Evolutionary conservation across 2,329 filamentous ascomycete species (phyloP).

Genomic region (Fusarium palustre): DNA sequence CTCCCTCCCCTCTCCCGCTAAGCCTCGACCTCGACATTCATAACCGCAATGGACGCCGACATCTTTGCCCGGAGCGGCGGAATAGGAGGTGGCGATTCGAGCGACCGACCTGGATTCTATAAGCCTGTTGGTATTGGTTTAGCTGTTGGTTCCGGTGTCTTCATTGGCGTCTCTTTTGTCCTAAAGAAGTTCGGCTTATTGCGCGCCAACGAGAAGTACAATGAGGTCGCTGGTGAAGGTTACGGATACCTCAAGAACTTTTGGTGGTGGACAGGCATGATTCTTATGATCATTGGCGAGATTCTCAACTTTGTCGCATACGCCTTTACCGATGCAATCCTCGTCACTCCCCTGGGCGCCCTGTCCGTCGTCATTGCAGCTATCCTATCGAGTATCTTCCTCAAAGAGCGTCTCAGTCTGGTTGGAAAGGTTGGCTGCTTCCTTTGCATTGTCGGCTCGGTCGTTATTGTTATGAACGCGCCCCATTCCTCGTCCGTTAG

Average conservation of each 20-base stretch:
- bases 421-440: slow-evolving; percentile 97
- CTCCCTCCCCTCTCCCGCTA: not conserved
- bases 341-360: slow-evolving; percentile 92
- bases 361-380: slow-evolving; percentile 93
- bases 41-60: slow-evolving; percentile 40
- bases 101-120: slow-evolving; percentile 67
- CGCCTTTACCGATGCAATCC: slow-evolving; percentile 94
- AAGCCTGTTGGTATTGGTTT: slow-evolving; percentile 89
- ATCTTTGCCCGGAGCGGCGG: slow-evolving; percentile 42
- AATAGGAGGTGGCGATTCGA: slow-evolving; percentile 22
- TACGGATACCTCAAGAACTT: slow-evolving; percentile 96
- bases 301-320: slow-evolving; percentile 98
- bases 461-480: slow-evolving; percentile 95
- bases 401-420: slow-evolving; percentile 95
- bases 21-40: slow-evolving; percentile 1
- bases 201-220: slow-evolving; percentile 94
- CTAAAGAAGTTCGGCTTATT: slow-evolving; percentile 93
- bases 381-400: slow-evolving; percentile 89
- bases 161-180: slow-evolving; percentile 95
- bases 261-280: slow-evolving; percentile 98
- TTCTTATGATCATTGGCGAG: slow-evolving; percentile 94
- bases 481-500: slow-evolving; percentile 85
- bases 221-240: slow-evolving; percentile 93
- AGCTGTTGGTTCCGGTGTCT: slow-evolving; percentile 86
- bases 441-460: slow-evolving; percentile 90